Evolutionary conservation across 2,329 filamentous ascomycete species (phyloP).

Genomic region (Stachybotrys elegans): DNA sequence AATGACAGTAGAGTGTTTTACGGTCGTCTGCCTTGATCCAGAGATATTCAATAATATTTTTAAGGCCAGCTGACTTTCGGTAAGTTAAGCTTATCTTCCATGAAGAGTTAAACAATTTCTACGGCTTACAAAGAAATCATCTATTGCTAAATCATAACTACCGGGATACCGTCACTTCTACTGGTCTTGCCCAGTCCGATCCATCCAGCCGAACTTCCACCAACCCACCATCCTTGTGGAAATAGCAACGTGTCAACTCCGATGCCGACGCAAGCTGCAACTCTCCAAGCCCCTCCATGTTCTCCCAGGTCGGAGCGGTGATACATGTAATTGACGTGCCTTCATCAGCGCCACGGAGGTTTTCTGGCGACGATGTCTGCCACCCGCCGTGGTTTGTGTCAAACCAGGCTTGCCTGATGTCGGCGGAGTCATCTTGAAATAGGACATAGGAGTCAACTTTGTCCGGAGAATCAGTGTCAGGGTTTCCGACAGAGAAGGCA

Average conservation of each 20-base stretch:
- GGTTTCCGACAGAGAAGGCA: background rate
- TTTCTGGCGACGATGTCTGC: background rate
- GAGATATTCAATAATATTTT: no score
- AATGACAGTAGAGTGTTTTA: no score
- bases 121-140: no score
- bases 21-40: no score
- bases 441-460: background rate
- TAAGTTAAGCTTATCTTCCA: no score
- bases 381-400: background rate
- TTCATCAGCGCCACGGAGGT: background rate
- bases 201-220: background rate
- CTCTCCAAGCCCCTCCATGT: background rate
- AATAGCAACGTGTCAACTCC: background rate
- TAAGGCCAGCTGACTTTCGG: no score
- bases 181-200: background rate
- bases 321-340: background rate
- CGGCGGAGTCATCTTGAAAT: background rate
- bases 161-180: background rate
- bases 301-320: background rate
- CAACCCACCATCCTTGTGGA: constrained; percentile 1
- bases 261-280: background rate
- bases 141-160: background rate
- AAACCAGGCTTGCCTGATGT: background rate
- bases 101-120: no score
- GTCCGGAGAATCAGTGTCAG: background rate